Evolutionary conservation across 2,329 filamentous ascomycete genomes (phyloP).

Genomic region (Dactylellina leptospora): DNA sequence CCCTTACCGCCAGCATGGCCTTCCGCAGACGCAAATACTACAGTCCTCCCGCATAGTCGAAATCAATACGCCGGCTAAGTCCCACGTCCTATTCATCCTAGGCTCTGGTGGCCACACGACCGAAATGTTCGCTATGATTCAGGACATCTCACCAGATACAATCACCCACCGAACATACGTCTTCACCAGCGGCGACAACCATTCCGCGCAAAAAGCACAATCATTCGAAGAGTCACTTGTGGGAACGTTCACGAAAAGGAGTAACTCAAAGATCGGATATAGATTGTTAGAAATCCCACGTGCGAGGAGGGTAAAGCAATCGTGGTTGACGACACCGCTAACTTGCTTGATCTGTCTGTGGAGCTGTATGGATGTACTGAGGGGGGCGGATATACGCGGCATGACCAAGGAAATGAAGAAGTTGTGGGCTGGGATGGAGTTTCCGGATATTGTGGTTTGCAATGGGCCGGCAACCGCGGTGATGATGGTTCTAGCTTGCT

Average conservation of each 20-base stretch:
- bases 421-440: conserved; percentile 37
- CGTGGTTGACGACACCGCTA: conserved; percentile 75
- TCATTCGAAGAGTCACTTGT: conserved; percentile 69
- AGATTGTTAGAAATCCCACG: conserved; percentile 70
- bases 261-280: conserved; percentile 31
- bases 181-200: conserved; percentile 77
- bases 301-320: conserved; percentile 83
- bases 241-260: conserved; percentile 53
- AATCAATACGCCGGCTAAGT: conserved; percentile 23
- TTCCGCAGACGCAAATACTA: conserved; percentile 27
- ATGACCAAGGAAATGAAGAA: conserved; percentile 39
- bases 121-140: conserved; percentile 89
- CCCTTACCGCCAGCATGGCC: conserved; percentile 14
- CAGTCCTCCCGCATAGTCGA: conserved; percentile 48
- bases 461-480: conserved; percentile 57
- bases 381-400: conserved; percentile 59
- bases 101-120: conserved; percentile 94
- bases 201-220: conserved; percentile 71
- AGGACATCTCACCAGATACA: conserved; percentile 65
- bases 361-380: conserved; percentile 62
- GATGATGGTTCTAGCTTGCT: conserved; percentile 55
- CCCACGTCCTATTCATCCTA: conserved; percentile 79
- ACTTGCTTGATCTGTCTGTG: conserved; percentile 73
- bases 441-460: conserved; percentile 56
- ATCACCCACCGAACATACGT: conserved; percentile 78